These are phyloP conservation scores for Suillus hirtellus DNA, from an alignment of 768 basidiomycete genomes.

Conservation along the genomic window DNA sequence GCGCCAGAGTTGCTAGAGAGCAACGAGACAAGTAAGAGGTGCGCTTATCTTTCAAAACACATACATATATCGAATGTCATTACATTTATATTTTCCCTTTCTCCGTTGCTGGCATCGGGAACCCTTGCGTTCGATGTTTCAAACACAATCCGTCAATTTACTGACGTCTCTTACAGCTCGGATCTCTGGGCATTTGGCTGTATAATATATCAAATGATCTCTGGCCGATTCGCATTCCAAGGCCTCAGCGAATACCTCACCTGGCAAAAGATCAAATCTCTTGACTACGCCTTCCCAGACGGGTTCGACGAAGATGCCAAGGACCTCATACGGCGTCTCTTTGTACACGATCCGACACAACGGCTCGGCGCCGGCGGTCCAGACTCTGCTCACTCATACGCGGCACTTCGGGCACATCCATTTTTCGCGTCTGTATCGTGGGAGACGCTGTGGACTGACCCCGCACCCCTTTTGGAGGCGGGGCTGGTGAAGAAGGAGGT, in stretches of 20 bases:
- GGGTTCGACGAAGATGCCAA: conserved; percentile 81
- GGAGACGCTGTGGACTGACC: conserved; percentile 65
- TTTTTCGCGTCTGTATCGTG: conserved; percentile 64
- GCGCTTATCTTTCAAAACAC: conserved; percentile 13
- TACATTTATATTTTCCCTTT: neutral
- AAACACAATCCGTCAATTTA: neutral
- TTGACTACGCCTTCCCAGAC: conserved; percentile 85
- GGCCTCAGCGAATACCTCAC: conserved; percentile 91
- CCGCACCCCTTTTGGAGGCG: conserved; percentile 55
- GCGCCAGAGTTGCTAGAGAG: conserved; percentile 80
- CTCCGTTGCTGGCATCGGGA: conserved; percentile 4
- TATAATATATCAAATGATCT: conserved; percentile 90
- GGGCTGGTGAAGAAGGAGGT: conserved; percentile 56
- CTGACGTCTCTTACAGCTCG: conserved; percentile 50
- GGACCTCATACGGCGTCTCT: conserved; percentile 73
- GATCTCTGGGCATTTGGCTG: conserved; percentile 97
- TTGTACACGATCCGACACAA: conserved; percentile 67
- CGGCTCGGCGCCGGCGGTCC: conserved; percentile 59
- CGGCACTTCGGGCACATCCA: conserved; percentile 56
- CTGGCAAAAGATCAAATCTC: conserved; percentile 89
- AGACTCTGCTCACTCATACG: conserved; percentile 38
- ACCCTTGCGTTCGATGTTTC: too few species aligned
- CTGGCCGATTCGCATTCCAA: conserved; percentile 89
- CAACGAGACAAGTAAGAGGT: conserved; percentile 79
- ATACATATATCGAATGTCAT: neutral